Evolutionary conservation across 2,329 filamentous ascomycete species (phyloP).

Genomic region (Leptodontidium sp.): DNA sequence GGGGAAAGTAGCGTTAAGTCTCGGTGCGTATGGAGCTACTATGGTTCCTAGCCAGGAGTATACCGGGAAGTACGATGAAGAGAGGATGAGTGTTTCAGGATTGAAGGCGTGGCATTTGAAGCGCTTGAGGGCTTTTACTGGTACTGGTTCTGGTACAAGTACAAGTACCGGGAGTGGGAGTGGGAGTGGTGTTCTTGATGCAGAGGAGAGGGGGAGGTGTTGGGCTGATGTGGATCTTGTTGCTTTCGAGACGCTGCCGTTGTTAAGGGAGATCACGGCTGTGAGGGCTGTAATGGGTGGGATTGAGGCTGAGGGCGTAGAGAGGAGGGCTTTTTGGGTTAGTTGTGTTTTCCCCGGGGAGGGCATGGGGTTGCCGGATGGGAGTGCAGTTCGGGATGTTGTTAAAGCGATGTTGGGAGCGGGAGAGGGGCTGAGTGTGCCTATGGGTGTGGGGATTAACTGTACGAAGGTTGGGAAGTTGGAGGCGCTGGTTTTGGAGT

Average conservation of each 20-base stretch:
- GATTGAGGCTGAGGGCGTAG: background rate
- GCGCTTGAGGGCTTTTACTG: slow-evolving; percentile 59
- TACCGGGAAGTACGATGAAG: slow-evolving; percentile 64
- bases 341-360: slow-evolving; percentile 68
- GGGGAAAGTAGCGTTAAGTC: slow-evolving; percentile 62
- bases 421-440: slow-evolving; percentile 44
- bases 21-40: slow-evolving; percentile 73
- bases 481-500: slow-evolving; percentile 60
- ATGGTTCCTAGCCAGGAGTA: slow-evolving; percentile 74
- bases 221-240: slow-evolving; percentile 57
- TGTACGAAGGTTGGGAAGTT: slow-evolving; percentile 73
- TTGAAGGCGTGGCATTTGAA: slow-evolving; percentile 65
- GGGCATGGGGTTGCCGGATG: slow-evolving; percentile 63
- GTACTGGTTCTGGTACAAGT: background rate
- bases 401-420: slow-evolving; percentile 49
- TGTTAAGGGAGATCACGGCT: slow-evolving; percentile 67
- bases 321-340: slow-evolving; percentile 59
- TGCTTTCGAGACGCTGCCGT: slow-evolving; percentile 72
- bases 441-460: slow-evolving; percentile 73
- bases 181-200: background rate
- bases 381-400: slow-evolving; percentile 55
- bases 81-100: slow-evolving; percentile 53
- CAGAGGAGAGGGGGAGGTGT: slow-evolving; percentile 25
- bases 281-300: slow-evolving; percentile 54
- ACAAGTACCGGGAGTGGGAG: background rate